phyloP scores from a whole-genome alignment of 2,329 filamentous ascomycete species.

The Bipolaris bicolor region DNA sequence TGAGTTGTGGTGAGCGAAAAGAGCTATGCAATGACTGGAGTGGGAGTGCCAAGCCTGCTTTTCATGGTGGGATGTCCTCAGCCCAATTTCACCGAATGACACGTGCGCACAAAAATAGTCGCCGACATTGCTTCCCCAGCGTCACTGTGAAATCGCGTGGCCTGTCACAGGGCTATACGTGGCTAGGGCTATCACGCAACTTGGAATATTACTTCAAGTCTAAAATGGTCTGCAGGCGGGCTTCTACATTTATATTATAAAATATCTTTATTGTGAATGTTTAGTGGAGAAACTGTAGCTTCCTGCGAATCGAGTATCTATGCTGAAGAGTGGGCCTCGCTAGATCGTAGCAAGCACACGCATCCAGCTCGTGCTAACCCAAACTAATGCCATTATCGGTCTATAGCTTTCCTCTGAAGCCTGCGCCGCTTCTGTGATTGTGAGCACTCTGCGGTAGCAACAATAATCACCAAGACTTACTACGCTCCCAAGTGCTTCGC shows the following conservation, averaged over 20 bases:
- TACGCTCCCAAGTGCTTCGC: conserved; percentile 79
- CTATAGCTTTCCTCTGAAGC: conserved; percentile 36
- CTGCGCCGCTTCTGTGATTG: conserved; percentile 42
- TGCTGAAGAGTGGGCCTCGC: not conserved
- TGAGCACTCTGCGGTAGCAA: conserved; percentile 28
- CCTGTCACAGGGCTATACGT: not conserved
- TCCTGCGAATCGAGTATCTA: not conserved
- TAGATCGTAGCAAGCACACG: not conserved
- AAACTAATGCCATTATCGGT: not conserved
- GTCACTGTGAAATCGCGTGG: not conserved
- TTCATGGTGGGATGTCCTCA: conserved; percentile 23
- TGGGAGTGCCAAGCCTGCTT: conserved; percentile 23
- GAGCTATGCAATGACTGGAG: conserved; percentile 22
- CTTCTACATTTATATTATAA: not conserved
- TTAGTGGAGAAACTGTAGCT: not conserved
- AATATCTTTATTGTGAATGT: not conserved
- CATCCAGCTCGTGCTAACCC: not conserved
- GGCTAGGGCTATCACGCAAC: too few relatives aligned
- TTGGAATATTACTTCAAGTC: not conserved
- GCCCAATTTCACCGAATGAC: conserved; percentile 27
- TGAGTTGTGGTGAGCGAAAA: conserved; percentile 22
- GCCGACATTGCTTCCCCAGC: not conserved
- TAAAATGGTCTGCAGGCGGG: not conserved
- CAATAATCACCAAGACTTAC: conserved; percentile 35
- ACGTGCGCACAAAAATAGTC: conserved; percentile 25